Evolutionary conservation across 495 filamentous ascomycete species (phyloP).

Genomic region (Daldinia grandis): DNA sequence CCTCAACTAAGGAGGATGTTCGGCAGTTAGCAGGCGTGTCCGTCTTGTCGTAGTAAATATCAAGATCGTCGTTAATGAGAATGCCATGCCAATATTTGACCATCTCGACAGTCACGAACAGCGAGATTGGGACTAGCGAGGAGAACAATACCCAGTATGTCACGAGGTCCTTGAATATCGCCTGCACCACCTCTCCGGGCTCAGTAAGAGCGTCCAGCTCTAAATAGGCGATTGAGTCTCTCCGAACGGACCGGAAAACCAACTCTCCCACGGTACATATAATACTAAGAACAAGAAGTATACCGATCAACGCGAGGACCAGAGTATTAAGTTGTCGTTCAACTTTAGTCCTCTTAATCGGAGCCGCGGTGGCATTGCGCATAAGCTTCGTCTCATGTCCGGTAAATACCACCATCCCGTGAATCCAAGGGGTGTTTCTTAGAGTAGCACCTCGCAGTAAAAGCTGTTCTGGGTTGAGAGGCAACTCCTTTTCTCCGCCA

Average conservation of each 20-base stretch:
- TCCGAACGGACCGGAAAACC: conserved; percentile 70
- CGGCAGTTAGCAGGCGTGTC: conserved; percentile 96
- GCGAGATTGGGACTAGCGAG: conserved; percentile 93
- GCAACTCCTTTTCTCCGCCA: conserved; percentile 89
- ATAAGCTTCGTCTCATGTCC: conserved; percentile 99
- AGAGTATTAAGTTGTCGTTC: conserved; percentile 92
- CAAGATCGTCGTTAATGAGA: conserved; percentile 94
- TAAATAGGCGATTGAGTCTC: conserved; percentile 73
- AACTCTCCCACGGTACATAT: conserved; percentile 93
- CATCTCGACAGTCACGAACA: conserved; percentile 97
- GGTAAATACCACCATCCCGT: conserved; percentile 96
- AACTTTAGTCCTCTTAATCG: conserved; percentile 96
- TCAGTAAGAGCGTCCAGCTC: conserved; percentile 59
- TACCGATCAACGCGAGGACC: conserved; percentile 86
- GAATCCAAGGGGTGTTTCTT: conserved; percentile 97
- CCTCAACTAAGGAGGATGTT: conserved; percentile 95
- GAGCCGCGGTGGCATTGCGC: conserved; percentile 96
- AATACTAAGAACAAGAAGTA: conserved; percentile 84
- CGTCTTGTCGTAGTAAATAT: conserved; percentile 96
- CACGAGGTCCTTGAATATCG: conserved; percentile 94
- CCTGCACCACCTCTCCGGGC: conserved; percentile 66
- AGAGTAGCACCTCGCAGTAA: conserved; percentile 93
- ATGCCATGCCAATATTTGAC: conserved; percentile 99
- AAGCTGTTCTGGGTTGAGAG: conserved; percentile 71
- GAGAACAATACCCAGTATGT: conserved; percentile 99